Percentiles rank a stretch among this genome's conserved stretches.
Conservation (phyloP, 2,329 filamentous ascomycete genomes). For the Cordyceps fumosorosea region DNA sequence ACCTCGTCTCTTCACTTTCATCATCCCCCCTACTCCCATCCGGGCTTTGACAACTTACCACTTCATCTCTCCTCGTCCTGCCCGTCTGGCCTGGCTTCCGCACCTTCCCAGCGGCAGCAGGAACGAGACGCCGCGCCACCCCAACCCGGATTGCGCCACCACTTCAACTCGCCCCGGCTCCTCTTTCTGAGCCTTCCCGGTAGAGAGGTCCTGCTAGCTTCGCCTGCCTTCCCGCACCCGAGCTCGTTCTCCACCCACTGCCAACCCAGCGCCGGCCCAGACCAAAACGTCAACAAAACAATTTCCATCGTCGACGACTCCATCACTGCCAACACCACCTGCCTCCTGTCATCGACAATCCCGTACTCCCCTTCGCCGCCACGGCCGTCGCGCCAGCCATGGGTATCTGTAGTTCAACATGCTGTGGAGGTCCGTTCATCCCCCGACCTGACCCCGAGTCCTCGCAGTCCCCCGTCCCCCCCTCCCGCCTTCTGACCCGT, state of each 20-base stretch:
- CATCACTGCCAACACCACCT: background rate
- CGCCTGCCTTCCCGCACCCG: conserved; percentile 9
- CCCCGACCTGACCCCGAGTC: background rate
- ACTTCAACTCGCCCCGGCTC: too few species aligned
- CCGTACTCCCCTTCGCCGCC: conserved; percentile 6
- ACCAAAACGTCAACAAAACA: conserved; percentile 13
- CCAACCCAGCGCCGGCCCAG: conserved; percentile 1
- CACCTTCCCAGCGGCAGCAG: background rate
- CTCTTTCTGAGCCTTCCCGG: background rate
- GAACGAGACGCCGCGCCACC: conserved; percentile 1
- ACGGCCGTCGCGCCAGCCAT: conserved; percentile 34
- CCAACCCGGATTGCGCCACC: background rate
- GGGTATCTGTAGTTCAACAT: conserved; percentile 54
- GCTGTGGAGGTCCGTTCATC: conserved; percentile 43
- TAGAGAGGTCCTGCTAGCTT: background rate
- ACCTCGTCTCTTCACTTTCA: background rate
- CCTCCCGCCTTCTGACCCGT: conserved; percentile 9
- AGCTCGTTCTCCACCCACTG: conserved; percentile 3
- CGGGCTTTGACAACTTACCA: background rate
- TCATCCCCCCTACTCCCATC: background rate
- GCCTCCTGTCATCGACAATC: conserved; percentile 7
- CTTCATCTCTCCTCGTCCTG: background rate
- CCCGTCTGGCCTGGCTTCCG: background rate
- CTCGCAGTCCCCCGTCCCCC: background rate
- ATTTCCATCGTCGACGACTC: background rate